A percentile compares a stretch with the other conserved stretches of the same genome.
Evolutionary conservation across 2,329 filamentous ascomycete genomes (phyloP).

Genomic region (Sporothrix variecibatus): DNA sequence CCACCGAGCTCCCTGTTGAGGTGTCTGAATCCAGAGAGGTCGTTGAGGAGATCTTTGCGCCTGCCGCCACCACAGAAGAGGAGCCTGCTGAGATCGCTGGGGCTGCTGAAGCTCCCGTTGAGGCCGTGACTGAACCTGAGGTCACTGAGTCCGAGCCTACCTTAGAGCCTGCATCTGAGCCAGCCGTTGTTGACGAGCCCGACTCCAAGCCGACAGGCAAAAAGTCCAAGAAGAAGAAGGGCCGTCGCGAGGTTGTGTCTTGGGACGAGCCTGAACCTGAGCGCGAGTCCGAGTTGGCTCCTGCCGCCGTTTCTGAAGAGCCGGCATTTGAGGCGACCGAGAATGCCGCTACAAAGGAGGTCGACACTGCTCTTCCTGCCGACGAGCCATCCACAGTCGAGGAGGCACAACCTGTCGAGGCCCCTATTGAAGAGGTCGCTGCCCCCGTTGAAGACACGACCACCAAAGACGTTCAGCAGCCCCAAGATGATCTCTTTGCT

Average conservation of each 20-base stretch:
- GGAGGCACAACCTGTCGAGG: background rate
- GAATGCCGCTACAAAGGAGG: background rate
- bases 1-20: background rate
- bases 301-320: background rate
- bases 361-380: background rate
- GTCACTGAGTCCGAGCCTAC: background rate
- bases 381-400: background rate
- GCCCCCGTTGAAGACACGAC: background rate
- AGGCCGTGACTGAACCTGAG: background rate
- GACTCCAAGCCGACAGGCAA: background rate
- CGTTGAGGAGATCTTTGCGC: background rate
- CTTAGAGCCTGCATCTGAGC: background rate
- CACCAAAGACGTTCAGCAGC: background rate
- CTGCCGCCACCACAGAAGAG: background rate
- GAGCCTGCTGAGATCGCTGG: background rate
- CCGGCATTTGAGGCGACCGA: background rate
- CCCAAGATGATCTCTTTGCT: background rate
- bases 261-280: background rate
- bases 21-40: background rate
- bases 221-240: slow-evolving; percentile 20
- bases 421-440: background rate
- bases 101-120: background rate
- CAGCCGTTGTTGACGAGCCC: background rate
- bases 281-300: background rate
- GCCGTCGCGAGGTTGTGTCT: background rate